Evolutionary conservation across 2,329 filamentous ascomycete genomes (phyloP).

Genomic region (Pseudogymnoascus pannorum): DNA sequence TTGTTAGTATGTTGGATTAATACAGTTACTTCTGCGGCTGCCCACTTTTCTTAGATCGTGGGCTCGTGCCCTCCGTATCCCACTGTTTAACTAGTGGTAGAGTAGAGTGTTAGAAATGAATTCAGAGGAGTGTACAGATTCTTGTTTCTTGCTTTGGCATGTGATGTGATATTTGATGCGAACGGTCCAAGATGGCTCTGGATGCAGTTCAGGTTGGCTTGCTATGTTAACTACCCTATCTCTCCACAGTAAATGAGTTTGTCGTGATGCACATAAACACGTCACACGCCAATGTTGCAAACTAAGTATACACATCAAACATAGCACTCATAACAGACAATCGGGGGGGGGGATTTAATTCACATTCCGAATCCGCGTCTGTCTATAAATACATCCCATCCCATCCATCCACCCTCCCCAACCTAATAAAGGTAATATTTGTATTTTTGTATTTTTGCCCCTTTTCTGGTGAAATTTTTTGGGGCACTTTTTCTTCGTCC

Average conservation of each 20-base stretch:
- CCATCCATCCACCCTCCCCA: neutral
- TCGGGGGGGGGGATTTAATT: neutral
- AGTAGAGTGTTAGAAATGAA: neutral
- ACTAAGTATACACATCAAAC: no score
- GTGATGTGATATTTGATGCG: no score
- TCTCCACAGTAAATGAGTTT: no score
- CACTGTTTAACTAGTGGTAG: neutral
- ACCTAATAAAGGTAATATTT: neutral
- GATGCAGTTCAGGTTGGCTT: no score
- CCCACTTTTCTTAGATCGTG: neutral
- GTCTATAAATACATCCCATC: neutral
- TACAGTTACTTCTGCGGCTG: neutral
- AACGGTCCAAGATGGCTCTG: no score
- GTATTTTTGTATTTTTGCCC: neutral
- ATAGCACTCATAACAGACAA: neutral
- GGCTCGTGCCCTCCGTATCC: neutral
- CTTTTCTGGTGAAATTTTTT: no score
- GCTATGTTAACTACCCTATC: no score
- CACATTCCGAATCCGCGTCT: neutral
- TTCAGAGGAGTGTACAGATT: conserved; percentile 1
- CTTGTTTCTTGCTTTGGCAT: no score
- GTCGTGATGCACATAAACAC: neutral
- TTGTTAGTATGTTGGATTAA: neutral
- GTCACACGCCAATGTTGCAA: neutral
- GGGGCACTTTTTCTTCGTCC: no score